Evolutionary conservation across 2,329 filamentous ascomycete genomes (phyloP).

Genomic region (Endothia cerciana): DNA sequence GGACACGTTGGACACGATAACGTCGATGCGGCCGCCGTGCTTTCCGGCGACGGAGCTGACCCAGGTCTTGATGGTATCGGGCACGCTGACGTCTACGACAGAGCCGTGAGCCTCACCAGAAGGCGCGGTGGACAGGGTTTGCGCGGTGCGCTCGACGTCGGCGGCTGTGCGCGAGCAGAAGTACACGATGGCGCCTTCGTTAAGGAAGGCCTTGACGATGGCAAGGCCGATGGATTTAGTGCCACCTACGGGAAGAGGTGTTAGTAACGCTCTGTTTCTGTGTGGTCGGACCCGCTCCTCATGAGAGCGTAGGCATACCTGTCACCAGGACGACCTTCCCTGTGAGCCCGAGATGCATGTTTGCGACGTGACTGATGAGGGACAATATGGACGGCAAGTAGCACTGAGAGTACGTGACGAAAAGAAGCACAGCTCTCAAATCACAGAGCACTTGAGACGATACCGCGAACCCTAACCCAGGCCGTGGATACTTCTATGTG

Average conservation of each 20-base stretch:
- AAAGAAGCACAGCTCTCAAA: too few species aligned
- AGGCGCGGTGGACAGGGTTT: constrained; percentile 14
- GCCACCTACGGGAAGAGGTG: constrained; percentile 21
- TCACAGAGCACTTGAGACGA: too few species aligned
- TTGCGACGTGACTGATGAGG: not conserved
- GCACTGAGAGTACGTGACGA: not conserved
- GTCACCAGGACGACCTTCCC: constrained; percentile 41
- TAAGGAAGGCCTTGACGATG: constrained; percentile 31
- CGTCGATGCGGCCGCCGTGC: constrained; percentile 28
- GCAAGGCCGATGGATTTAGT: constrained; percentile 30
- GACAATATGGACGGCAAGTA: not conserved
- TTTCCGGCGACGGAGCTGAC: constrained; percentile 19
- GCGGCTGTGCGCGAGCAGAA: constrained; percentile 32
- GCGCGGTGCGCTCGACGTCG: constrained; percentile 24
- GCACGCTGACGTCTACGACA: constrained; percentile 27
- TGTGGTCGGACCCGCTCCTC: not conserved
- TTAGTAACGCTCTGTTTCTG: constrained; percentile 4
- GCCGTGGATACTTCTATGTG: too few species aligned
- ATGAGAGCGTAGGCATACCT: constrained; percentile 29
- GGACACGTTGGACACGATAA: constrained; percentile 34
- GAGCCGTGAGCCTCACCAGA: constrained; percentile 24
- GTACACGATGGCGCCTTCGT: constrained; percentile 32
- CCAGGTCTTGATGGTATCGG: constrained; percentile 28
- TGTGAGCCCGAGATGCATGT: constrained; percentile 41
- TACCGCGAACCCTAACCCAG: too few species aligned